These are phyloP conservation scores for Zanthoxylum bungeanum DNA, from an alignment of 345 rosid genomes.

Conservation along the genomic window DNA sequence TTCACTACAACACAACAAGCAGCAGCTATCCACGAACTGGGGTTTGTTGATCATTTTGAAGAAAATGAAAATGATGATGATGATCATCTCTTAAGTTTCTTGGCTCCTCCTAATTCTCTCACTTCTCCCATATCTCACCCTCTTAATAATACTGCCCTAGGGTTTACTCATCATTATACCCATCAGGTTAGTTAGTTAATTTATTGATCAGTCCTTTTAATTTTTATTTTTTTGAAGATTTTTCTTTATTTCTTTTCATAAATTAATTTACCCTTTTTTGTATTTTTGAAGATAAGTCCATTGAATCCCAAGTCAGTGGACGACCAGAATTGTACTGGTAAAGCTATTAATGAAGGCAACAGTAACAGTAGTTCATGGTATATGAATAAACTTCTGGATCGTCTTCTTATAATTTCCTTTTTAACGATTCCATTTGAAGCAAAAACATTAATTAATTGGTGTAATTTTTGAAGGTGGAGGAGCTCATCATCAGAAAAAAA, in stretches of 20 bases:
- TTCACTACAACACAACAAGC: slow-evolving; percentile 61
- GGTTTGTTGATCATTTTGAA: slow-evolving; percentile 75
- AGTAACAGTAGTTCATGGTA: slow-evolving; percentile 57
- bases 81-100: slow-evolving; percentile 68
- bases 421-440: too few species aligned
- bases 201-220: too few species aligned
- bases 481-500: slow-evolving; percentile 65
- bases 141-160: slow-evolving; percentile 34
- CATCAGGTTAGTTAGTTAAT: slow-evolving; percentile 21
- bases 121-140: slow-evolving; percentile 44
- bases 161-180: slow-evolving; percentile 38
- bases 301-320: slow-evolving; percentile 46
- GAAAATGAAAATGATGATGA: too few species aligned
- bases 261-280: too few species aligned
- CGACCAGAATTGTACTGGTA: slow-evolving; percentile 40
- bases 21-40: slow-evolving; percentile 56
- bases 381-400: too few species aligned
- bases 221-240: background rate
- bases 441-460: too few species aligned
- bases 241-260: too few species aligned
- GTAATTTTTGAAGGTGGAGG: slow-evolving; percentile 70
- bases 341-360: slow-evolving; percentile 40
- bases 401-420: too few species aligned
- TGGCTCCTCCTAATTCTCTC: slow-evolving; percentile 41
- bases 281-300: slow-evolving; percentile 31